Evolutionary conservation across 352 stramenopile species (phyloP).

Genomic region (Achlya hypogyna): DNA sequence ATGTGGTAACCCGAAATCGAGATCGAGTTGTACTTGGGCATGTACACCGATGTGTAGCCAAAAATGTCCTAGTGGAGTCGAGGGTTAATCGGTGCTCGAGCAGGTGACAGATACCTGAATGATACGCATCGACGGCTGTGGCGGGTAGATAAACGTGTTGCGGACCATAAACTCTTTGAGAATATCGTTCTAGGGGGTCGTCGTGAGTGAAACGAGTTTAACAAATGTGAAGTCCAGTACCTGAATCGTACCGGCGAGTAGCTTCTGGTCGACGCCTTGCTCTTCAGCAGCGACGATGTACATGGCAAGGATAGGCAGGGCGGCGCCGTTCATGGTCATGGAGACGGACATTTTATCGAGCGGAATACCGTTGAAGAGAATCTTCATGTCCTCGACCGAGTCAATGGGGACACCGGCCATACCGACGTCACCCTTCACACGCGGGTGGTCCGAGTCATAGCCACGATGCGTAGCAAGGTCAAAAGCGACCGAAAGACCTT

Average conservation of each 20-base stretch:
- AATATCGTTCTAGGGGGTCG: conserved; percentile 89
- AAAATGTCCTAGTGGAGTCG: conserved; percentile 85
- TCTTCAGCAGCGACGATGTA: conserved; percentile 96
- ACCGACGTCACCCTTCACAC: conserved; percentile 93
- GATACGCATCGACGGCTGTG: conserved; percentile 88
- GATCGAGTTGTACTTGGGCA: conserved; percentile 98
- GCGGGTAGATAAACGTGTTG: conserved; percentile 99
- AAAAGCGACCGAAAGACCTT: conserved; percentile 93
- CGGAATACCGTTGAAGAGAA: conserved; percentile 95
- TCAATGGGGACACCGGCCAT: conserved; percentile 97
- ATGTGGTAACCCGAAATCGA: conserved; percentile 97
- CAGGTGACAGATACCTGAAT: conserved; percentile 41
- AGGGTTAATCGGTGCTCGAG: neutral
- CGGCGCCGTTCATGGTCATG: conserved; percentile 98
- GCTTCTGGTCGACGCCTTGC: conserved; percentile 83
- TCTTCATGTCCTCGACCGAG: conserved; percentile 95
- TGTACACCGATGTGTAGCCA: conserved; percentile 91
- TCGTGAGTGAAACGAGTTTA: neutral
- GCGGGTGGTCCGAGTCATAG: conserved; percentile 94
- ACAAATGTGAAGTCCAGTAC: neutral
- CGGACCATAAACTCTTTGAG: conserved; percentile 95
- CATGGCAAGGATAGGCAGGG: conserved; percentile 93
- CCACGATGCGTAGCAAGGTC: conserved; percentile 96
- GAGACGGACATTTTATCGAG: conserved; percentile 93
- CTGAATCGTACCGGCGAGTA: conserved; percentile 63